These are phyloP conservation scores for Podaxis pistillaris DNA, from an alignment of 768 basidiomycete species.

Conservation along the genomic window DNA sequence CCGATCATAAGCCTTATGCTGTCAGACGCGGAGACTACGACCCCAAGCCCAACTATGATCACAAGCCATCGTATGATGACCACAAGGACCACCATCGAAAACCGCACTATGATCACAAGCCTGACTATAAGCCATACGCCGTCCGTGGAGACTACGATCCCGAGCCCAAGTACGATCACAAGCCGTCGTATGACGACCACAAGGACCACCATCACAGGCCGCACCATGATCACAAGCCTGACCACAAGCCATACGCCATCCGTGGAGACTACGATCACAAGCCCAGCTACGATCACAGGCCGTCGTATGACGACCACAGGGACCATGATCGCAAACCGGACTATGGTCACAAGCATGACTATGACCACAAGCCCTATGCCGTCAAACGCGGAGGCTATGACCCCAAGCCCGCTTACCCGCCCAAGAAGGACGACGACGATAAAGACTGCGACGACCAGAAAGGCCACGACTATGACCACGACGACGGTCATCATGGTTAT, in stretches of 20 bases:
- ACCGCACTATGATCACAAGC: neutral
- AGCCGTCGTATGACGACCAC: neutral
- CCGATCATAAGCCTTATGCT: neutral
- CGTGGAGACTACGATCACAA: no score
- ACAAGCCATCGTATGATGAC: neutral
- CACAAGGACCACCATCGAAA: neutral
- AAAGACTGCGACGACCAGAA: neutral
- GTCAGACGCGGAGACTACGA: neutral
- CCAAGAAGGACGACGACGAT: neutral
- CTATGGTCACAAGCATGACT: neutral
- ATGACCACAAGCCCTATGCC: neutral
- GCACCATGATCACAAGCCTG: neutral
- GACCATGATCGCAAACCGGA: neutral
- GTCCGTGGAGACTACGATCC: no score
- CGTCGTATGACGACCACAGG: neutral
- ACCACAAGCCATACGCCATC: neutral
- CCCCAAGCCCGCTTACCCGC: neutral
- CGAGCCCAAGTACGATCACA: neutral
- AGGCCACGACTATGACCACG: neutral
- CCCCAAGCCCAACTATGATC: neutral
- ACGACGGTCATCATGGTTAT: neutral
- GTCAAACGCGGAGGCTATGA: no score
- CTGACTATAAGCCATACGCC: neutral
- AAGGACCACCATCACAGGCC: neutral
- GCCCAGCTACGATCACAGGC: neutral